Evolutionary conservation across 179 eudicot genomes (phyloP).

Genomic region (Corrigiola litoralis): DNA sequence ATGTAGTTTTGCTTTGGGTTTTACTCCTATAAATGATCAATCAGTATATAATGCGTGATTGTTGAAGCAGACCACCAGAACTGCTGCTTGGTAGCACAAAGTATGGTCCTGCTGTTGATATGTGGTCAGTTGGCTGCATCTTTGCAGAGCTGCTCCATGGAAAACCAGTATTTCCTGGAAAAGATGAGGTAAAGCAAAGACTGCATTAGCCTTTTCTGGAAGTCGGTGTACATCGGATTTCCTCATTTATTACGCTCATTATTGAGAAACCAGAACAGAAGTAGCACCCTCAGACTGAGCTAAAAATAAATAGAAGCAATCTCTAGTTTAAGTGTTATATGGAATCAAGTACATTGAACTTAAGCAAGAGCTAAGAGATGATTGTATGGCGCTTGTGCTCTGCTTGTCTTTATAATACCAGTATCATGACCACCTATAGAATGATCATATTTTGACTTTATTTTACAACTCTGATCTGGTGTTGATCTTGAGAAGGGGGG

Average conservation of each 20-base stretch:
- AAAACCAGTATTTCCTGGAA: constrained; percentile 44
- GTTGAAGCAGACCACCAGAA: constrained; percentile 41
- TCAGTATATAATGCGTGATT: constrained; percentile 2
- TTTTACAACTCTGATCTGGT: neutral
- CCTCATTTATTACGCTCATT: too few relatives aligned
- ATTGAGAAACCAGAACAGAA: too few relatives aligned
- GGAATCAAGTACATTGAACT: too few relatives aligned
- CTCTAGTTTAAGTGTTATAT: too few relatives aligned
- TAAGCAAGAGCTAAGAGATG: too few relatives aligned
- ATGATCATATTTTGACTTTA: neutral
- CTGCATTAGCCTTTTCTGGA: too few relatives aligned
- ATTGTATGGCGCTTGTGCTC: too few relatives aligned
- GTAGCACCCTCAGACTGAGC: too few relatives aligned
- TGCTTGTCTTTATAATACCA: neutral
- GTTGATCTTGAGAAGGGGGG: neutral
- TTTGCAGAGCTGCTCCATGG: constrained; percentile 50
- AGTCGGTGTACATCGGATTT: neutral
- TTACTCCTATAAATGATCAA: neutral
- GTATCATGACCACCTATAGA: neutral
- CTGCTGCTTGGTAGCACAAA: constrained; percentile 45
- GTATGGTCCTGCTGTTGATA: constrained; percentile 53
- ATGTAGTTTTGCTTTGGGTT: neutral
- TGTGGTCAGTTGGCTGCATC: constrained; percentile 61
- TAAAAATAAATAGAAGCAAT: too few relatives aligned
- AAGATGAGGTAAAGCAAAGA: constrained; percentile 31